Conservation (phyloP, 106 monocot species). For the Dendrobium huoshanense region DNA sequence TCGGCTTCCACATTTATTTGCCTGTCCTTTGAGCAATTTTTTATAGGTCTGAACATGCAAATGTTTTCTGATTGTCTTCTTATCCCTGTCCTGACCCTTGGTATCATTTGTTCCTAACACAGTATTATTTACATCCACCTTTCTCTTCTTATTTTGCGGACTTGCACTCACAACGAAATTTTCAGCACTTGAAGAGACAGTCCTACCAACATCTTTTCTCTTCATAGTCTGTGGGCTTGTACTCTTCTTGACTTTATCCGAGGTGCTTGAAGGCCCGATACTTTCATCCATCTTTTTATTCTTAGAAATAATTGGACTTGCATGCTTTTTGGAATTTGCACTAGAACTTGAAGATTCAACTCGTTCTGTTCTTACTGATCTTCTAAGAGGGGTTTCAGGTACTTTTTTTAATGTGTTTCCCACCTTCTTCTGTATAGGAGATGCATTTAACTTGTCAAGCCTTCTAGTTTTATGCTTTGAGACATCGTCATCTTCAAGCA, state of each 20-base stretch:
- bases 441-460: background rate
- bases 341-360: background rate
- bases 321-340: background rate
- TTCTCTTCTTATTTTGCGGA: background rate
- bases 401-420: background rate
- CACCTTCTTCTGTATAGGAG: background rate
- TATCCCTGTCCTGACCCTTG: background rate
- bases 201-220: background rate
- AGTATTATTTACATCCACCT: background rate
- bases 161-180: background rate
- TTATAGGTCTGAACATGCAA: constrained; percentile 1
- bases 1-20: constrained; percentile 1
- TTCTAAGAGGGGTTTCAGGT: constrained; percentile 3
- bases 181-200: background rate
- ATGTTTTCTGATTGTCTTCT: background rate
- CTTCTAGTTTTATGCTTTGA: background rate
- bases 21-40: background rate
- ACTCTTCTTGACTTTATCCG: background rate
- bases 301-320: background rate
- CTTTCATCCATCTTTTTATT: background rate
- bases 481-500: background rate
- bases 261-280: background rate
- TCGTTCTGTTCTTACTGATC: constrained; percentile 5
- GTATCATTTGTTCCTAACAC: background rate
- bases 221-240: background rate